Evolutionary conservation across 73 alveolate genomes (phyloP).

Genomic region (Diophrys appendiculata): DNA sequence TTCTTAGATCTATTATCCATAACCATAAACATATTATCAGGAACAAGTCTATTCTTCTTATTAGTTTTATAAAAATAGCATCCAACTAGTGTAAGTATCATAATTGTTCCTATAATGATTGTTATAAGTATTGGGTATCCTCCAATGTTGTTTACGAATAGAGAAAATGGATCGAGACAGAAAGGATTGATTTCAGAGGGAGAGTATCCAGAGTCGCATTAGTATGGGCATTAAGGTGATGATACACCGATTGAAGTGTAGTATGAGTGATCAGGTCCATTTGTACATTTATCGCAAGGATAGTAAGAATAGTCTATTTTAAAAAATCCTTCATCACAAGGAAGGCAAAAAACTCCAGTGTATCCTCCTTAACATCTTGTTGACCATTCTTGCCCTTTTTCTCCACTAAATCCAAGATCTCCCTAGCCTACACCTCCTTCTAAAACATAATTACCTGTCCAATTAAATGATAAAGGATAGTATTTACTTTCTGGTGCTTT

Average conservation of each 20-base stretch:
- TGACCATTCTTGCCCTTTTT: slow-evolving; percentile 22
- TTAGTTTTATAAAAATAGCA: background rate
- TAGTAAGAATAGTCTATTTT: slow-evolving; percentile 22
- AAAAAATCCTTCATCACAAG: slow-evolving; percentile 9
- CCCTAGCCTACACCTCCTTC: background rate
- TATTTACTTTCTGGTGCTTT: background rate
- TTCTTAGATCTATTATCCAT: background rate
- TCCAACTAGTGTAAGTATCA: background rate
- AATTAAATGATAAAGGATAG: slow-evolving; percentile 1
- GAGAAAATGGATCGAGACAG: slow-evolving; percentile 21
- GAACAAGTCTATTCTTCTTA: background rate
- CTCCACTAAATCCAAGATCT: background rate
- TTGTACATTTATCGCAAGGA: slow-evolving; percentile 5
- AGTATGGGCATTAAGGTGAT: slow-evolving; percentile 2
- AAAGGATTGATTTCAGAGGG: slow-evolving; percentile 9
- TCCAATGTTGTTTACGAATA: slow-evolving; percentile 10
- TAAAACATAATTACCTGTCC: background rate
- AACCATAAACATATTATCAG: too few species aligned
- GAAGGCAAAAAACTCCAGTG: slow-evolving; percentile 16
- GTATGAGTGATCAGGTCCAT: slow-evolving; percentile 8
- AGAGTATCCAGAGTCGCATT: slow-evolving; percentile 4
- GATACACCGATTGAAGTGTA: background rate
- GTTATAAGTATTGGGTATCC: slow-evolving; percentile 11
- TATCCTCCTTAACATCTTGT: slow-evolving; percentile 29
- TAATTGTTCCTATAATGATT: background rate